Evolutionary conservation across 805 yeast genomes (phyloP), one percentile per base, ranked within the genome.

Genomic region (Candida awuae): DNA sequence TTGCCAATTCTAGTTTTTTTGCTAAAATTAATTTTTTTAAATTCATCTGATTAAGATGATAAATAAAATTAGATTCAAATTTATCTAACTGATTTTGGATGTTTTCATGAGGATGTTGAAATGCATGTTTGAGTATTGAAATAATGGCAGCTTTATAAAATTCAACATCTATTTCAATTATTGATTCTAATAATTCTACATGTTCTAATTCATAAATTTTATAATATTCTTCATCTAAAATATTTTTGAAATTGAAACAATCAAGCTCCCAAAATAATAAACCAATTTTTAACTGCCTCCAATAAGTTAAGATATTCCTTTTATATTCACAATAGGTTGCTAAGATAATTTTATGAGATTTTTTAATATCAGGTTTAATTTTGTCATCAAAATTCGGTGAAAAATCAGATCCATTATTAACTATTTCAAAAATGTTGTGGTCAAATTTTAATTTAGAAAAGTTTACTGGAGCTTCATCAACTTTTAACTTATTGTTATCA

Each of bases 231-330:
- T 71, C 71, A 9, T 71, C 62, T 17, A 38, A 29, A 9, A 19
- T n/a, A 12, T 19, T 29, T 6, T 66, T 66, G 52, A 59, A 40
- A 63, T 71, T 55, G 77, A 56, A 83, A 8, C 73, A 62, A 8
- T 66, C 53, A 34, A 83, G 57, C 20, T 71, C 59, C n/a, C 70
- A 61, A 37, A 77, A 69, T 25, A 86, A 59, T 50, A 73, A 73
- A 43, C 73, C 75, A 42, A 80, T 57, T 41, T 80, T 83, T 76
- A 84, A 71, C 52, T 66, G 78, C 45, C 88, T 66, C 41, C 85
- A 60, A 35, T 75, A 68, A 45, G 82, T 85, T 43, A 82, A 76
- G 23, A 83, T 58, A 6, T 77, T 58, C 28, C 72, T 71, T 51
- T 86, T 80, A 53, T 81, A 80, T 8, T 77, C 68, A 42, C 34